These are phyloP conservation scores for Pseudogymnoascus pannorum DNA, from an alignment of 2,329 filamentous ascomycete genomes.

Conservation along the genomic window DNA sequence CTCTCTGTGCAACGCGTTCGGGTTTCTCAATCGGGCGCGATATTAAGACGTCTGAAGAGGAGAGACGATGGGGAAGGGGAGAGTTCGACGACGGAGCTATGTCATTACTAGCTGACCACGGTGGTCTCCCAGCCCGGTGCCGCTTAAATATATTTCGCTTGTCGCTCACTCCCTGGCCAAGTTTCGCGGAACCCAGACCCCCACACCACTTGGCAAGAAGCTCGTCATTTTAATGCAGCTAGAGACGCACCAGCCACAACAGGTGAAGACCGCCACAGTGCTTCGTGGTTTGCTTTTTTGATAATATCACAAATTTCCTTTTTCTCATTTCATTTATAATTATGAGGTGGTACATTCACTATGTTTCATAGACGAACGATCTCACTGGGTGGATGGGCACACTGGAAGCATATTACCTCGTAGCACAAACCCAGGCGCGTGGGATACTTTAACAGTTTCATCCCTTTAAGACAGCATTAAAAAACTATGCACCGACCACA, in stretches of 20 bases:
- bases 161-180: background rate
- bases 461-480: background rate
- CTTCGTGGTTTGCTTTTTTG: background rate
- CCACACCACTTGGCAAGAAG: background rate
- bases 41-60: background rate
- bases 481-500: background rate
- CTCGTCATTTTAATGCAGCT: slow-evolving; percentile 4
- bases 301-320: slow-evolving; percentile 1
- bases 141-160: slow-evolving; percentile 6
- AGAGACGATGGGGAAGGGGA: background rate
- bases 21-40: background rate
- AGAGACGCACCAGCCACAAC: background rate
- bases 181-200: background rate
- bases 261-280: background rate
- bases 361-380: background rate
- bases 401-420: background rate
- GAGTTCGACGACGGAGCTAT: background rate
- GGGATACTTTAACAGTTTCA: background rate
- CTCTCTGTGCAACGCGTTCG: background rate
- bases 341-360: background rate
- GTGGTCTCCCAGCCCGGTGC: background rate
- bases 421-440: background rate
- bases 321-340: background rate
- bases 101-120: background rate
- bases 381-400: background rate